These are phyloP conservation scores for Penicillium longicatenatum DNA, from an alignment of 495 filamentous ascomycete species.

Conservation along the genomic window DNA sequence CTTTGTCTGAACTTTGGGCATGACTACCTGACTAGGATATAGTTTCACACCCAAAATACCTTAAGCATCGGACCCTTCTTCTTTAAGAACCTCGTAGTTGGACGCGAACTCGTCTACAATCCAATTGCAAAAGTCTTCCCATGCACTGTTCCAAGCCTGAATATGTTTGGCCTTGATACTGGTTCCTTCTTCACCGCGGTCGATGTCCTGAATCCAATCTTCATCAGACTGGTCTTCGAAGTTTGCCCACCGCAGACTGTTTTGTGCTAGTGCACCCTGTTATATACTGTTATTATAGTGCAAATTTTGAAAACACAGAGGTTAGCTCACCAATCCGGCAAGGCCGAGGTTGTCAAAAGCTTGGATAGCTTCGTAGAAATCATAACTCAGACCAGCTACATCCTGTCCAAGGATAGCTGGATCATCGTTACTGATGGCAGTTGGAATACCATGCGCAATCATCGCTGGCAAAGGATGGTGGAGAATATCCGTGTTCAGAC, in stretches of 20 bases:
- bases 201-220: background rate
- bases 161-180: background rate
- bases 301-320: background rate
- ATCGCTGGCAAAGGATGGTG: background rate
- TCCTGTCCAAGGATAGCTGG: background rate
- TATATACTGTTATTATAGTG: background rate
- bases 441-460: background rate
- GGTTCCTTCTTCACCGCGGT: background rate
- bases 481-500: constrained; percentile 8
- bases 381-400: background rate
- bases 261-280: background rate
- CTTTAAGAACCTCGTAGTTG: background rate
- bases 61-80: too few relatives aligned
- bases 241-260: background rate
- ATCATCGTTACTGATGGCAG: background rate
- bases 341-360: background rate
- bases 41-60: too few relatives aligned
- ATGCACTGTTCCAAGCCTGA: background rate
- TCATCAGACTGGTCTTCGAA: background rate
- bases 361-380: background rate
- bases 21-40: too few relatives aligned
- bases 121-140: background rate
- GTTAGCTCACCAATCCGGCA: background rate
- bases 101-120: background rate
- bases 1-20: too few relatives aligned